Conservation (phyloP, 2,329 filamentous ascomycete species). For the Thermomyces lanuginosus region DNA sequence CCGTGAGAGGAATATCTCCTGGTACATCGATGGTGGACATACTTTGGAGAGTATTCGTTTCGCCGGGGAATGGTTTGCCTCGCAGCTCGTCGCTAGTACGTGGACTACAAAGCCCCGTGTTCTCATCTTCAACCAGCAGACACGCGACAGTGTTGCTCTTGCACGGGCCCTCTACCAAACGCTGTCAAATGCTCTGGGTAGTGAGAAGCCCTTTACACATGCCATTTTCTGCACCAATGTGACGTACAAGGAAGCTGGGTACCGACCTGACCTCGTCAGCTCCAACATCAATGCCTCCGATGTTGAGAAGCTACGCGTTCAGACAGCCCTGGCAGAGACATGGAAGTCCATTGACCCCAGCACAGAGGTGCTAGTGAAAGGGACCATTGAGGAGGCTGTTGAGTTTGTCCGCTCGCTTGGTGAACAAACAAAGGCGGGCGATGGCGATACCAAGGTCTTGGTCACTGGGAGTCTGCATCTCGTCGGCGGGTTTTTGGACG, state of each 20-base stretch:
- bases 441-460: conserved; percentile 43
- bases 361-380: conserved; percentile 39
- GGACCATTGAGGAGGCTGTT: conserved; percentile 56
- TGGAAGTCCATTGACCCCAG: conserved; percentile 43
- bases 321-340: conserved; percentile 46
- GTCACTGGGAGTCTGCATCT: conserved; percentile 76
- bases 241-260: conserved; percentile 45
- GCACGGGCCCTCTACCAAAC: conserved; percentile 46
- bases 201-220: conserved; percentile 44
- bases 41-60: conserved; percentile 68
- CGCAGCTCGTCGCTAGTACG: conserved; percentile 26
- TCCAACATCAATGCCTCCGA: conserved; percentile 44
- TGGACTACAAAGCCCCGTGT: conserved; percentile 33
- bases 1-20: conserved; percentile 41
- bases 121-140: conserved; percentile 87
- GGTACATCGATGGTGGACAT: conserved; percentile 80
- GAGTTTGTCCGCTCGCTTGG: conserved; percentile 35
- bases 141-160: conserved; percentile 54
- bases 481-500: conserved; percentile 61
- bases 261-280: conserved; percentile 46
- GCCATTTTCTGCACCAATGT: conserved; percentile 72
- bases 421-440: conserved; percentile 17
- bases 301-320: conserved; percentile 46
- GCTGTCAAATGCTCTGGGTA: conserved; percentile 28
- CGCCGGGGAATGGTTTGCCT: conserved; percentile 61